Evolutionary conservation across 1,284 basidiomycete species (phyloP).

Genomic region (Austroboletus novae-zelandiae): DNA sequence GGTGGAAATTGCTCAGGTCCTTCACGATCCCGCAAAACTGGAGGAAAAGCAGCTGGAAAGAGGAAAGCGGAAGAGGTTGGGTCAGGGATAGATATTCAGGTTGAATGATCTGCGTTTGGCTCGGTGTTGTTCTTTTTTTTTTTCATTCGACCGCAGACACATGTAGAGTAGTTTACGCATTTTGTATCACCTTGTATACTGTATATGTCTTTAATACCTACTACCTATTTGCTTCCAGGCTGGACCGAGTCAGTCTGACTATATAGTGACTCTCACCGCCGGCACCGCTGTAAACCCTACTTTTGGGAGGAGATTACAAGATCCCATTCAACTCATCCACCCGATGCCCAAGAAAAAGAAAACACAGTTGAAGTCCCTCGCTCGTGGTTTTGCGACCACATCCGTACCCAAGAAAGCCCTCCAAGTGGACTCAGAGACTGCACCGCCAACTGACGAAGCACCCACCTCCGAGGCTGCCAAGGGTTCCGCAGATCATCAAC

Average conservation of each 20-base stretch:
- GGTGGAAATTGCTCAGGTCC: conserved; percentile 19
- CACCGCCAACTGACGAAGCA: conserved; percentile 12
- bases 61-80: conserved; percentile 30
- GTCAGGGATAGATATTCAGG: conserved; percentile 26
- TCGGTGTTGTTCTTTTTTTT: conserved; percentile 9
- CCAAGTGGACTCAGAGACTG: conserved; percentile 26
- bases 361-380: conserved; percentile 73
- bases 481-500: background rate
- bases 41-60: conserved; percentile 32
- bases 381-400: conserved; percentile 81
- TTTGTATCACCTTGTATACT: conserved; percentile 31
- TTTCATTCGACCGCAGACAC: conserved; percentile 9
- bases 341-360: conserved; percentile 88
- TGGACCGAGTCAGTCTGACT: too few species aligned
- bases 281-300: background rate
- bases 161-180: conserved; percentile 32
- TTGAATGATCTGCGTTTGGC: conserved; percentile 21
- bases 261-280: too few species aligned
- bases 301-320: background rate
- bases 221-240: conserved; percentile 7
- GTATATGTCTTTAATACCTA: conserved; percentile 32
- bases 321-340: background rate
- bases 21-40: conserved; percentile 29
- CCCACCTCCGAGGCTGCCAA: conserved; percentile 8
- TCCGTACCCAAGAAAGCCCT: conserved; percentile 82